Percentiles rank a stretch among this genome's conserved stretches.
Conservation (phyloP, 1,284 basidiomycete species). For the Tremellales sp. region DNA sequence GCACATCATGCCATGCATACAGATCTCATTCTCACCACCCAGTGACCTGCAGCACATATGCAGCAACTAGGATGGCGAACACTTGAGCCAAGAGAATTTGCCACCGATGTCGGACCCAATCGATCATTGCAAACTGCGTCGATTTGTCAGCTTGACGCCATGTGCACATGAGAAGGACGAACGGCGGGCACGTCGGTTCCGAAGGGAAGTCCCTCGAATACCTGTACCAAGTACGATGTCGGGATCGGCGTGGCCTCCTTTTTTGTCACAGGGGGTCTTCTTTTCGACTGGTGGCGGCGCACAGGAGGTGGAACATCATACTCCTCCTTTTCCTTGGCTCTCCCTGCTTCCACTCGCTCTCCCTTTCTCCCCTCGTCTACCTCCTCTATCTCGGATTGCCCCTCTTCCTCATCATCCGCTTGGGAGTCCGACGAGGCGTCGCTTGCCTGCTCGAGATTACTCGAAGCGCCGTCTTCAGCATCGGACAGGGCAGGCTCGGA, state of each 20-base stretch:
- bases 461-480: too few species aligned
- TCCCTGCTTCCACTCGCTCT: neutral
- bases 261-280: neutral
- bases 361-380: neutral
- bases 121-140: slow-evolving; percentile 7
- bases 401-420: neutral
- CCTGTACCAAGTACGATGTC: slow-evolving; percentile 11
- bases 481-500: too few species aligned
- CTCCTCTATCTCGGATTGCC: neutral
- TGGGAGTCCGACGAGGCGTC: neutral
- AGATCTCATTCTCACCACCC: slow-evolving; percentile 11
- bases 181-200: slow-evolving; percentile 21
- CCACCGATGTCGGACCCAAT: slow-evolving; percentile 18
- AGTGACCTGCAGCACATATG: slow-evolving; percentile 21
- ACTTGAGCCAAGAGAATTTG: slow-evolving; percentile 16
- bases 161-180: slow-evolving; percentile 1
- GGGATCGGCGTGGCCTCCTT: neutral
- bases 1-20: neutral
- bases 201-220: slow-evolving; percentile 24
- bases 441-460: neutral
- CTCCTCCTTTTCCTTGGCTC: neutral
- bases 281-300: neutral
- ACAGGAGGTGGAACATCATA: neutral
- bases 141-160: neutral
- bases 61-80: slow-evolving; percentile 12